Evolutionary conservation across 495 filamentous ascomycete genomes (phyloP), one percentile per base, ranked within the genome.

Genomic region (Durotheca rogersii): DNA sequence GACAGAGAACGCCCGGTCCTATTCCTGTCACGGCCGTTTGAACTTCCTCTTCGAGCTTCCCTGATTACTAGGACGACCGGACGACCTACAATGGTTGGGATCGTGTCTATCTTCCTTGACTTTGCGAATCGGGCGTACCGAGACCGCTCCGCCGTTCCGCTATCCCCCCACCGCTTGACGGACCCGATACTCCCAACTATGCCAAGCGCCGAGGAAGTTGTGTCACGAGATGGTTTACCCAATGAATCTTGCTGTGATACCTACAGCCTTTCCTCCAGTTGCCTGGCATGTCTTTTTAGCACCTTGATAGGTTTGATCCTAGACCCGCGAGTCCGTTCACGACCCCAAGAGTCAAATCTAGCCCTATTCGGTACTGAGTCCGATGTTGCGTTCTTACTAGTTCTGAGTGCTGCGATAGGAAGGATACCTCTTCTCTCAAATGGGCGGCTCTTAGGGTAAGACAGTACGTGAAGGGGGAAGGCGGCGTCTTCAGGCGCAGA

Each of bases 31-130:
- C 54, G 19, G 12, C 36, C 31, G 34, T 58, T 42, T 43, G 46
- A 59, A 45, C 56, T 59, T 59, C 56, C 56, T 54, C 32, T 59
- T 59, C 50, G 45, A 59, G 56, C 46, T 43, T 50, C 21, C 36
- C 19, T 51, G 56, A 59, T 59, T 59, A 59, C 56, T 59, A 59
- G 55, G 40, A 54, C 41, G 37, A 36, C 56, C 43, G 41, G 35
- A 30, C 33, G 41, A 34, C 36, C n/a, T 47, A 47, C 20, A 32
- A 36, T 2, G 16, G 41, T 38, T 41, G 39, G 39, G n/a, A n/a
- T n/a, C n/a, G n/a, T n/a, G 27, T 32, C 21, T 27, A 19, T 36
- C 4, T 17, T 30, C n/a, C n/a, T 45, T 23, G 35, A 39, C 40
- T 36, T 35, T 48, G 35, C 31, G 31, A 50, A 41, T 53, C 4